These are phyloP conservation scores for Cyberlindnera americana DNA, from an alignment of 805 yeast species.

Conservation along the genomic window DNA sequence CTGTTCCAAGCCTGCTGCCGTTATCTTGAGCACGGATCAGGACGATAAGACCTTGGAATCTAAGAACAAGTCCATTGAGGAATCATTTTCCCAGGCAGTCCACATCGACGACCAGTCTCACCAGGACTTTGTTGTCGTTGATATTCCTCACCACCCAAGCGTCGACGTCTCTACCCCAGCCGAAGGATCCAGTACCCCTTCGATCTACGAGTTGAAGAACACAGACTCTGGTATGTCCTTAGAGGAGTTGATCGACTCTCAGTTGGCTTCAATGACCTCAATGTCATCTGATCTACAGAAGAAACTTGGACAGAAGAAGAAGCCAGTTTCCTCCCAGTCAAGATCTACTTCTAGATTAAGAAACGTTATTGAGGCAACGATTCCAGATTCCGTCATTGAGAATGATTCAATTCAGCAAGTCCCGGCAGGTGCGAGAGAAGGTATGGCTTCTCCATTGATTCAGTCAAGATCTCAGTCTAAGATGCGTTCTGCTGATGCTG, in stretches of 20 bases:
- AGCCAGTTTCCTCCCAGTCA: constrained; percentile 3
- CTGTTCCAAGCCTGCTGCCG: constrained; percentile 14
- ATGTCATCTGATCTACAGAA: constrained; percentile 21
- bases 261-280: constrained; percentile 28
- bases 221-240: constrained; percentile 21
- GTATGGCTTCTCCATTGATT: constrained; percentile 33
- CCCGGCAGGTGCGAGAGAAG: constrained; percentile 45
- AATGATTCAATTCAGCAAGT: constrained; percentile 37
- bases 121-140: constrained; percentile 25
- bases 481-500: constrained; percentile 7
- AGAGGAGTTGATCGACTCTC: constrained; percentile 30
- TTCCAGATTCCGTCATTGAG: constrained; percentile 36
- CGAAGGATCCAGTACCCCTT: constrained; percentile 5
- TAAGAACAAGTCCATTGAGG: constrained; percentile 6
- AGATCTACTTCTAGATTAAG: constrained; percentile 21
- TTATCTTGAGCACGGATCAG: constrained; percentile 14
- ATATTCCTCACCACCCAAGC: constrained; percentile 17
- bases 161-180: constrained; percentile 13
- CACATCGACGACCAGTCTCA: constrained; percentile 17
- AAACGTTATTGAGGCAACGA: constrained; percentile 10
- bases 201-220: constrained; percentile 24
- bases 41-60: constrained; percentile 7
- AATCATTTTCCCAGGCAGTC: constrained; percentile 6
- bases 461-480: constrained; percentile 28
- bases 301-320: constrained; percentile 14